Evolutionary conservation across 1,284 basidiomycete genomes (phyloP), one percentile per base, ranked within the genome.

Genomic region (Hymenochaete sp.): DNA sequence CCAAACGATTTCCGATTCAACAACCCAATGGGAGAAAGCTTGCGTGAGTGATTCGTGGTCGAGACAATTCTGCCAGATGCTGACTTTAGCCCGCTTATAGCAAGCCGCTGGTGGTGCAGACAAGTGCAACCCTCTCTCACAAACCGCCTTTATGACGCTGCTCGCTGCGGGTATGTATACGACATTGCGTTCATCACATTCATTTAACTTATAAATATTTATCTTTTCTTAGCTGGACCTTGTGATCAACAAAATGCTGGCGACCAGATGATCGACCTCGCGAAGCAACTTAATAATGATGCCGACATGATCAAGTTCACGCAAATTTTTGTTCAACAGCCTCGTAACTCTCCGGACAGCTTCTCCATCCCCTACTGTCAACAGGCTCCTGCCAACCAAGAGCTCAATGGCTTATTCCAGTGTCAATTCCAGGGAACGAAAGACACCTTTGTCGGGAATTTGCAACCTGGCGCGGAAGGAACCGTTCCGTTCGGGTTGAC

Each of bases 241-340:
- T 82, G 79, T 55, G 77, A 72, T 10, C 79, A 82, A 58, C 79
- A 82, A 55, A 58, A 81, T 55, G 65, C 71, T 7, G 78, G 73
- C 7, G 79, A 82, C 55, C 54, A 57, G 13, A 77, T 81, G 73
- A 66, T 82, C 48, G 67, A 73, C 54, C 68, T 81, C 24, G 74
- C 73, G 28, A 79, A 79, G 58, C 56, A 65, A 16, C 68, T 81
- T 40, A 69, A 71, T 48, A 76, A 66, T 56, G 62, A 73, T 52
- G 45, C 69, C 1, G 64, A 72, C 42, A 78, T 79, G 76, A 75
- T 81, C 62, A 59, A 57, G 31, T 61, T 77, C 41, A 62, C 77
- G 0, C 77, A 80, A 57, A 65, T 79, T 47, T 60, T 77, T 53
- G 68, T 63, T 5, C 77, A 80, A 57, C 78, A 80, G 58, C 73